phyloP scores from a whole-genome alignment of 768 basidiomycete species.

The Trametes punicea region DNA sequence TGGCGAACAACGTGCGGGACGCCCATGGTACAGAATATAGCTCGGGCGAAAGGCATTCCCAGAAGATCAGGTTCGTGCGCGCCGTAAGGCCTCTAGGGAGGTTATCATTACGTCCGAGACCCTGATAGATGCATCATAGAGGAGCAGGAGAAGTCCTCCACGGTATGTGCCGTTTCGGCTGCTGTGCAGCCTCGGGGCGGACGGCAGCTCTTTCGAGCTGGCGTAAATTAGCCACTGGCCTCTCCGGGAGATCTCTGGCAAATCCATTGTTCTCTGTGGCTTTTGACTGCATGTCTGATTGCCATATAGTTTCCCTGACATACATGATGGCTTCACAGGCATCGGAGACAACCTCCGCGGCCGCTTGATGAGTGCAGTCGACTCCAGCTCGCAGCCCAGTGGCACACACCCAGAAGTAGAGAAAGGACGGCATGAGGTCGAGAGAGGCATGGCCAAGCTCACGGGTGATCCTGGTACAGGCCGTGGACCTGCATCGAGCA shows the following conservation, averaged over 20 bases:
- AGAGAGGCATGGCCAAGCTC: constrained; percentile 16
- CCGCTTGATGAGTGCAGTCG: constrained; percentile 10
- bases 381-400: not conserved
- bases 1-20: not conserved
- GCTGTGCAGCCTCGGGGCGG: not conserved
- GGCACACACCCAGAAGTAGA: constrained; percentile 4
- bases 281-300: not conserved
- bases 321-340: not conserved
- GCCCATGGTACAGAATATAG: not conserved
- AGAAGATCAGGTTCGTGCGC: constrained; percentile 9
- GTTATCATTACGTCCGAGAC: not conserved
- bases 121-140: not conserved
- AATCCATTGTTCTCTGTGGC: too few species aligned
- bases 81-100: not conserved
- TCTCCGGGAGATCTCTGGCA: too few species aligned
- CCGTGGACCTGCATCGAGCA: not conserved
- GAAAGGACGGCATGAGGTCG: constrained; percentile 10
- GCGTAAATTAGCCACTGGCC: too few species aligned
- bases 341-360: constrained; percentile 18
- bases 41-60: not conserved
- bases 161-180: constrained; percentile 1
- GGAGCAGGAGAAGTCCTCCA: constrained; percentile 15
- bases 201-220: too few species aligned
- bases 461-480: constrained; percentile 2
- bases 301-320: not conserved